Evolutionary conservation across 2,329 filamentous ascomycete genomes (phyloP).

Genomic region (Aspergillus sp.): DNA sequence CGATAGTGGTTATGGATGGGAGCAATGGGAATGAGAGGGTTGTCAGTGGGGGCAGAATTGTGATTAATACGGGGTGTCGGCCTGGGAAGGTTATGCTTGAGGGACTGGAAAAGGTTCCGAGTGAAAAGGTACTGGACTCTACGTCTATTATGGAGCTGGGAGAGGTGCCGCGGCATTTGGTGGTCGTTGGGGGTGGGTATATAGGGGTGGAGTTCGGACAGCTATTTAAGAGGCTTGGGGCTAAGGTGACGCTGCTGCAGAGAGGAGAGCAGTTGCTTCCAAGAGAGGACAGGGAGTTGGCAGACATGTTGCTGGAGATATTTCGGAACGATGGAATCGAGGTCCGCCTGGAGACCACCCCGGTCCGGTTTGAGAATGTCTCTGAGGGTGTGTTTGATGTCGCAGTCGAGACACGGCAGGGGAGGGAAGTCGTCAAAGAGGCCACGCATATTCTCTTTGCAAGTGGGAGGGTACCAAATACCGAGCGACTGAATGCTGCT

Average conservation of each 20-base stretch:
- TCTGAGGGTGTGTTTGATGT: not conserved
- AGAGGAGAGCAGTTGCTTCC: constrained; percentile 2
- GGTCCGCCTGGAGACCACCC: not conserved
- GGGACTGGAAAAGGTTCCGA: not conserved
- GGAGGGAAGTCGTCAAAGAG: not conserved
- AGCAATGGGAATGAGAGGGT: not conserved
- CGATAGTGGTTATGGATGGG: not conserved
- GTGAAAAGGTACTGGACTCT: constrained; percentile 1
- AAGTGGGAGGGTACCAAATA: constrained; percentile 2
- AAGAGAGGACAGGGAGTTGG: not conserved
- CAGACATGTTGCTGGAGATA: not conserved
- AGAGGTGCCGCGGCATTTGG: constrained; percentile 3
- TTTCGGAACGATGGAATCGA: not conserved
- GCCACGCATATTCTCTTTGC: constrained; percentile 5
- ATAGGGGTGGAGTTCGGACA: constrained; percentile 10
- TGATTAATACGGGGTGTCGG: constrained; percentile 3
- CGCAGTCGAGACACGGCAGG: not conserved
- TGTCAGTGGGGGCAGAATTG: not conserved
- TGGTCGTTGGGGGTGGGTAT: constrained; percentile 9
- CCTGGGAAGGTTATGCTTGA: not conserved
- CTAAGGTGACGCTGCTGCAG: not conserved
- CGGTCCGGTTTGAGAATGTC: not conserved
- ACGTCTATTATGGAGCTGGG: constrained; percentile 6
- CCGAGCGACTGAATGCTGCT: not conserved
- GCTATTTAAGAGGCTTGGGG: constrained; percentile 4